These are phyloP conservation scores for Artemisia argyi DNA, from an alignment of 129 eudicot genomes.

Conservation along the genomic window DNA sequence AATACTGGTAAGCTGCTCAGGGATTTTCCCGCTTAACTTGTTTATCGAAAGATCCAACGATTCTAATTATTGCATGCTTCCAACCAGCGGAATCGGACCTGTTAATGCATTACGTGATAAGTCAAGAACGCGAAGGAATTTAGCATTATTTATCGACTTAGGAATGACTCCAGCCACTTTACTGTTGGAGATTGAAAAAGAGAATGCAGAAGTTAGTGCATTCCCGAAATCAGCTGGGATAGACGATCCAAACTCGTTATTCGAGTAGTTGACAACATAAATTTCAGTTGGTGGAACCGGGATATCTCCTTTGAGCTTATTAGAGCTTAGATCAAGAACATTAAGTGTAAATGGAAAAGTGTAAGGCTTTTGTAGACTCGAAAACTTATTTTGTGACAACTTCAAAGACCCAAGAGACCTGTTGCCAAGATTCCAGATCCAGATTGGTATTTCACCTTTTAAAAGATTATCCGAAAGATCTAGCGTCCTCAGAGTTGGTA, in stretches of 20 bases:
- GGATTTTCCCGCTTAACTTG: constrained; percentile 24
- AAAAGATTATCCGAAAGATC: constrained; percentile 59
- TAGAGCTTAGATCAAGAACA: constrained; percentile 53
- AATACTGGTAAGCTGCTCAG: no score
- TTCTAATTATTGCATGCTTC: constrained; percentile 20
- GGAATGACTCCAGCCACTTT: constrained; percentile 47
- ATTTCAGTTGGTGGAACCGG: constrained; percentile 49
- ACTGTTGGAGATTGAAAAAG: constrained; percentile 51
- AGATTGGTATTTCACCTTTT: constrained; percentile 53
- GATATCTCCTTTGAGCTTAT: constrained; percentile 41
- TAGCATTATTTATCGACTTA: constrained; percentile 41
- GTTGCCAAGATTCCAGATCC: constrained; percentile 52
- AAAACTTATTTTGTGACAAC: constrained; percentile 44
- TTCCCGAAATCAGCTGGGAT: constrained; percentile 49
- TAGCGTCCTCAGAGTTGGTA: constrained; percentile 20
- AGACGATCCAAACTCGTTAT: constrained; percentile 41
- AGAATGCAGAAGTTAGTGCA: constrained; percentile 17
- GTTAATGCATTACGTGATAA: constrained; percentile 38
- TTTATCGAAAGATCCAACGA: constrained; percentile 38
- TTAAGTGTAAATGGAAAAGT: constrained; percentile 23
- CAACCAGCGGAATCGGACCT: constrained; percentile 27
- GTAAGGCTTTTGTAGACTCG: constrained; percentile 43
- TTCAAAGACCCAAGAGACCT: constrained; percentile 41
- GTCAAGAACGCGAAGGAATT: constrained; percentile 38
- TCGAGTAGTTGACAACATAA: constrained; percentile 49